A percentile compares a stretch with the other conserved stretches of the same genome.
Conservation (phyloP, 805 yeast species). For the Brettanomyces naardenensis region DNA sequence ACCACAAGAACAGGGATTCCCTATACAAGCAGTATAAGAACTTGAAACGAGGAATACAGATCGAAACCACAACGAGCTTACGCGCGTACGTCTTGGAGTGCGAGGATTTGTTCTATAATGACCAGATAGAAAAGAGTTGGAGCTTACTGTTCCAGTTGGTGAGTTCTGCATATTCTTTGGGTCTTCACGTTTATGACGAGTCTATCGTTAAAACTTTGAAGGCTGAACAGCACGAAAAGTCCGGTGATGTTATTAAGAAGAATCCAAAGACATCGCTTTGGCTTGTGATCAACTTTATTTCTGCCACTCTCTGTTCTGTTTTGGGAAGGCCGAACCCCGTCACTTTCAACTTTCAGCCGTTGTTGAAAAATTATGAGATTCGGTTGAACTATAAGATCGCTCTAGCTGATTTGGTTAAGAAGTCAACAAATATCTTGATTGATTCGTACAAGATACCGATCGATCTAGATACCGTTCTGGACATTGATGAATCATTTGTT, state of each 20-base stretch:
- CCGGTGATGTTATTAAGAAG: slow-evolving; percentile 19
- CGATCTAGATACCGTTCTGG: slow-evolving; percentile 31
- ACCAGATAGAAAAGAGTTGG: slow-evolving; percentile 46
- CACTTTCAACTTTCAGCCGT: slow-evolving; percentile 30
- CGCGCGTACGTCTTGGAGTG: slow-evolving; percentile 43
- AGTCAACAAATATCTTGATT: slow-evolving; percentile 41
- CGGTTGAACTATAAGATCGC: slow-evolving; percentile 36
- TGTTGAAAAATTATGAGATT: slow-evolving; percentile 25
- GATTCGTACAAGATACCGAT: slow-evolving; percentile 43
- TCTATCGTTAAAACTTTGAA: slow-evolving; percentile 24
- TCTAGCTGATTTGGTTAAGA: slow-evolving; percentile 39
- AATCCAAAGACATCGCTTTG: slow-evolving; percentile 39
- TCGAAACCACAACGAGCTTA: slow-evolving; percentile 40
- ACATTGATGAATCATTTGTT: slow-evolving; percentile 33
- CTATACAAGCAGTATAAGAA: slow-evolving; percentile 35
- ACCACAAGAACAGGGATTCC: slow-evolving; percentile 17
- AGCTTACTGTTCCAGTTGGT: slow-evolving; percentile 41
- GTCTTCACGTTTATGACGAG: slow-evolving; percentile 38
- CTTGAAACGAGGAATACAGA: slow-evolving; percentile 37
- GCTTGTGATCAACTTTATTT: slow-evolving; percentile 40
- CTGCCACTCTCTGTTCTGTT: slow-evolving; percentile 43
- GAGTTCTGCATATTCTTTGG: slow-evolving; percentile 42
- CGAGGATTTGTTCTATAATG: slow-evolving; percentile 41
- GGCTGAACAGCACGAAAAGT: slow-evolving; percentile 23
- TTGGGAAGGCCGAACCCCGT: slow-evolving; percentile 51